Conservation (phyloP, 345 rosid species). For the Capsella bursapastoris region DNA sequence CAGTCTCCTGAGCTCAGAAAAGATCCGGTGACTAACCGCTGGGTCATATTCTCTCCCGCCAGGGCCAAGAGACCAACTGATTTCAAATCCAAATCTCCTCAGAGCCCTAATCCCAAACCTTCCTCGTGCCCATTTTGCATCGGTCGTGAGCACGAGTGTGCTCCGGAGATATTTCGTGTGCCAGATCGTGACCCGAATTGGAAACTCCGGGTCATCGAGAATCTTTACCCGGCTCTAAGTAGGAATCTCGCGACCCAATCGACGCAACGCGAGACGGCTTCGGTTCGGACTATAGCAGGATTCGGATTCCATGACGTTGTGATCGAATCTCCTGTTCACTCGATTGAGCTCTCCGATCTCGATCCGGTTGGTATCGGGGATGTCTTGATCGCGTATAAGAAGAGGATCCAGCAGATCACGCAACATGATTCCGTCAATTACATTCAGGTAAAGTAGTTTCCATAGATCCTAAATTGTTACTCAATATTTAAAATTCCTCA, state of each 20-base stretch:
- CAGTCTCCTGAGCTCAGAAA: slow-evolving; percentile 69
- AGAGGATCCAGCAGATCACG: slow-evolving; percentile 71
- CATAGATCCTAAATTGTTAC: slow-evolving; percentile 2
- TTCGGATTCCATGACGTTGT: slow-evolving; percentile 91
- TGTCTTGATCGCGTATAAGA: slow-evolving; percentile 67
- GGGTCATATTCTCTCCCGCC: slow-evolving; percentile 84
- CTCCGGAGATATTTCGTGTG: slow-evolving; percentile 83
- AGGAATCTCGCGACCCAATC: slow-evolving; percentile 50
- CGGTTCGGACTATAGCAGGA: slow-evolving; percentile 48
- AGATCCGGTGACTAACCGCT: slow-evolving; percentile 63
- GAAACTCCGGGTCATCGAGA: slow-evolving; percentile 87
- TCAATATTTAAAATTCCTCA: neutral
- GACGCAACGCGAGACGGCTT: slow-evolving; percentile 20
- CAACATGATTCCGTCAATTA: slow-evolving; percentile 61
- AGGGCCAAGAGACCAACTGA: slow-evolving; percentile 79
- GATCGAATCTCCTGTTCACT: slow-evolving; percentile 79
- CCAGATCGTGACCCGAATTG: slow-evolving; percentile 55
- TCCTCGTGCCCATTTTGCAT: slow-evolving; percentile 76
- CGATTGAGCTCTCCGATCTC: slow-evolving; percentile 62
- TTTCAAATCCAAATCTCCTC: slow-evolving; percentile 72
- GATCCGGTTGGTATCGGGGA: slow-evolving; percentile 61
- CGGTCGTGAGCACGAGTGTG: slow-evolving; percentile 82
- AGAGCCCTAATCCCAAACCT: slow-evolving; percentile 42
- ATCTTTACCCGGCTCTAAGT: slow-evolving; percentile 79
- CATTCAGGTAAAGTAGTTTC: slow-evolving; percentile 55